A percentile compares a stretch with the other conserved stretches of the same genome.
phyloP scores from a whole-genome alignment of 164 flowering plant genomes.

The Kalanchoe fedtschenkoi region DNA sequence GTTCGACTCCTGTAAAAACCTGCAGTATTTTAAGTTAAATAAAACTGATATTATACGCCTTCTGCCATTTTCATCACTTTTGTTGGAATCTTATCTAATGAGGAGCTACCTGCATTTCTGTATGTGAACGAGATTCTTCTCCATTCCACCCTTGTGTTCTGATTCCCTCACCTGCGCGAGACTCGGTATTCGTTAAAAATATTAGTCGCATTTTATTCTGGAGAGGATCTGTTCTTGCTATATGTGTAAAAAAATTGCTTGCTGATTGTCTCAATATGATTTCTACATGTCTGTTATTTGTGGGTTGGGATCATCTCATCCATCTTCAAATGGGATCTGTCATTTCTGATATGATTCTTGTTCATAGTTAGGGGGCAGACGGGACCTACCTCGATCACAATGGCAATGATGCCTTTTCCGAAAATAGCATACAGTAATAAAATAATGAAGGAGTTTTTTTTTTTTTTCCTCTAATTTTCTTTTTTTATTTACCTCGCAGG shows the following conservation, averaged over 20 bases:
- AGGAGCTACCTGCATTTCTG: constrained; percentile 85
- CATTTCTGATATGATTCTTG: too few species aligned
- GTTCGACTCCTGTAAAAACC: constrained; percentile 67
- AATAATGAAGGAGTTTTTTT: too few species aligned
- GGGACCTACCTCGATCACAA: neutral
- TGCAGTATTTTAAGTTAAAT: constrained; percentile 20
- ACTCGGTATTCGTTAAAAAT: too few species aligned
- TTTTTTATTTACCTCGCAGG: constrained; percentile 43
- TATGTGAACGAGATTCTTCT: constrained; percentile 65
- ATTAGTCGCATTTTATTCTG: too few species aligned
- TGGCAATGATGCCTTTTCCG: constrained; percentile 1
- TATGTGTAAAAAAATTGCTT: too few species aligned
- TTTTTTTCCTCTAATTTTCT: neutral
- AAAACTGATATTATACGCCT: neutral
- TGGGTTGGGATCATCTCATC: too few species aligned
- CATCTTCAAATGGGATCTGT: too few species aligned
- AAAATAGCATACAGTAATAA: neutral
- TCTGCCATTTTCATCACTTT: too few species aligned
- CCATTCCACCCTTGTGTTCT: constrained; percentile 51
- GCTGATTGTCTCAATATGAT: neutral
- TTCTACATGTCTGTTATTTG: neutral
- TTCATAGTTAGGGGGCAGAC: neutral
- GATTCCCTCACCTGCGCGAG: too few species aligned
- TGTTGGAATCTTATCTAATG: too few species aligned
- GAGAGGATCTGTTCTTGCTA: too few species aligned